Conservation (phyloP, 2,329 filamentous ascomycete genomes). For the Phaeosphaeriaceae sp. region DNA sequence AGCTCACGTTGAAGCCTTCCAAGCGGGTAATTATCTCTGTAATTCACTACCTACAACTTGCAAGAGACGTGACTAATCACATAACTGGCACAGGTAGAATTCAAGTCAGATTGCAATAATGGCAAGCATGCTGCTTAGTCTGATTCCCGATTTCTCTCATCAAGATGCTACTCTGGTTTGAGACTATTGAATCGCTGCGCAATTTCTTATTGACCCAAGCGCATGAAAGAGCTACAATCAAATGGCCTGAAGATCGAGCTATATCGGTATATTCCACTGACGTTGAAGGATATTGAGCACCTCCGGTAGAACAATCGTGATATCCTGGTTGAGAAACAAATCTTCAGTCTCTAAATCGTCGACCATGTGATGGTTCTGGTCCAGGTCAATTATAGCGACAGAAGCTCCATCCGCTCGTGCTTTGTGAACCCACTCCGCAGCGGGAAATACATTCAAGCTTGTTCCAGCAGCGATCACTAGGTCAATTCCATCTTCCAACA, state of each 20-base stretch:
- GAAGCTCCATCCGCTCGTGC: conserved; percentile 7
- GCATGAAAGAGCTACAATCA: too few species aligned
- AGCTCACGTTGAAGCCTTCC: too few species aligned
- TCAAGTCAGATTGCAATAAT: too few species aligned
- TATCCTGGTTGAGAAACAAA: conserved; percentile 9
- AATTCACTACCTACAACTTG: too few species aligned
- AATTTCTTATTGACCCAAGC: too few species aligned
- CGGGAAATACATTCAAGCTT: conserved; percentile 16
- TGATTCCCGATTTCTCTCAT: too few species aligned
- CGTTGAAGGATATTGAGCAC: conserved; percentile 2
- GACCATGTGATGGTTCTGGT: background rate
- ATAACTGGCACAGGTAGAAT: too few species aligned
- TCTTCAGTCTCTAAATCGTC: conserved; percentile 3
- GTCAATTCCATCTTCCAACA: conserved; percentile 9
- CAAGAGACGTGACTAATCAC: too few species aligned
- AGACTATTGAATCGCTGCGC: too few species aligned
- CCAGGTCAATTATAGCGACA: conserved; percentile 14
- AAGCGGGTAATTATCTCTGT: too few species aligned
- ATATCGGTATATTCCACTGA: background rate
- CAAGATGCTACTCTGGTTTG: too few species aligned
- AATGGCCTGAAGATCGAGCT: background rate
- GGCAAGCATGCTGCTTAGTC: too few species aligned
- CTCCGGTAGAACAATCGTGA: conserved; percentile 3
- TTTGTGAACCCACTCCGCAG: conserved; percentile 16
- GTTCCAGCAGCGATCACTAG: conserved; percentile 16